These are phyloP conservation scores for Aegilops umbellulata DNA, from an alignment of 176 grass and related monocot genomes.

Conservation along the genomic window DNA sequence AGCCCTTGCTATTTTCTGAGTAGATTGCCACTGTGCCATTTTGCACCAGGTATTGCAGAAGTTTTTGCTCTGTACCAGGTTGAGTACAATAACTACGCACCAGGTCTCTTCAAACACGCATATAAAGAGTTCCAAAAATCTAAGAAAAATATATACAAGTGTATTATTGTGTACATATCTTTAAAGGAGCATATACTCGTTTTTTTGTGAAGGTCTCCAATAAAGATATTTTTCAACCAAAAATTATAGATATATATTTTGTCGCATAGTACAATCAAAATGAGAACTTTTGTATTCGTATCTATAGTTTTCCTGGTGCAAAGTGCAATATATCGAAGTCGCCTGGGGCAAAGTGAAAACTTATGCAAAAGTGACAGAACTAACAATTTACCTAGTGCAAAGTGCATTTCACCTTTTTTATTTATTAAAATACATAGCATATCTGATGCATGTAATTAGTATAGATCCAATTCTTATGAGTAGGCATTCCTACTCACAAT, in stretches of 20 bases:
- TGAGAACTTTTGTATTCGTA: not conserved
- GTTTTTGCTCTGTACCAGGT: not conserved
- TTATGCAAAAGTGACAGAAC: too few relatives aligned
- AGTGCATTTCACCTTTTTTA: not conserved
- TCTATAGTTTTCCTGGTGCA: not conserved
- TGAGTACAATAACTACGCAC: not conserved
- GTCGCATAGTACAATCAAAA: not conserved
- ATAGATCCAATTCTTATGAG: not conserved
- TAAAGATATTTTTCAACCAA: not conserved
- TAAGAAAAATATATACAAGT: not conserved
- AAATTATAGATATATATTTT: not conserved
- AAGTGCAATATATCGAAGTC: not conserved
- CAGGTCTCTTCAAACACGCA: too few relatives aligned
- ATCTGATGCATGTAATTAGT: not conserved
- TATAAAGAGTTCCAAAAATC: not conserved
- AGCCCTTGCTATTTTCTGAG: not conserved
- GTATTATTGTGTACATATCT: not conserved
- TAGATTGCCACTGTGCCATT: not conserved
- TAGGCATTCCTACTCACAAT: not conserved
- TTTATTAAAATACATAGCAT: not conserved
- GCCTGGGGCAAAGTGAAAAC: too few relatives aligned
- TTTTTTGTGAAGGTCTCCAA: not conserved
- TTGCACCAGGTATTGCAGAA: not conserved
- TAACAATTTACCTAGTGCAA: not conserved
- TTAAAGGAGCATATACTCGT: not conserved